These are phyloP conservation scores for Otatea glauca DNA, from an alignment of 176 grass and related monocot genomes.

Conservation along the genomic window DNA sequence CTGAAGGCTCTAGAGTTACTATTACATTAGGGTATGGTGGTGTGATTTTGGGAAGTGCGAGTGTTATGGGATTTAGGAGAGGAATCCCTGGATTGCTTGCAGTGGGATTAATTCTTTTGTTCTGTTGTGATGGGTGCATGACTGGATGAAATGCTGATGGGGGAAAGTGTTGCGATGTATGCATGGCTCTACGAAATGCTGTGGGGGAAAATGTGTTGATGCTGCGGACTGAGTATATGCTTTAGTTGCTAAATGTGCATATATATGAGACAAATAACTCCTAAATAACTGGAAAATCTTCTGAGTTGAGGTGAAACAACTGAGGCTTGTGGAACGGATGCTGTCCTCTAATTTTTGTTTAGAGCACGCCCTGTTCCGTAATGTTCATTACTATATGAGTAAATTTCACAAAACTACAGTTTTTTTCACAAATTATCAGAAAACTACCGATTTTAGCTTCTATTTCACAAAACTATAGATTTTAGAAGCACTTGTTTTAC, in stretches of 20 bases:
- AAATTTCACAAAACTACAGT: too few relatives aligned
- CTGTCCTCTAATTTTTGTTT: not conserved
- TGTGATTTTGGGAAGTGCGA: not conserved
- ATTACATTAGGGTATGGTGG: not conserved
- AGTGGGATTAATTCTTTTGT: not conserved
- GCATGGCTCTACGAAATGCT: too few relatives aligned
- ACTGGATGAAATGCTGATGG: not conserved
- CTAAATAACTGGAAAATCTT: not conserved
- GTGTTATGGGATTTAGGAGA: not conserved
- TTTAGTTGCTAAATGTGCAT: slow-evolving; percentile 10
- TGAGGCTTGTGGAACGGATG: not conserved
- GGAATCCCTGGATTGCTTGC: not conserved
- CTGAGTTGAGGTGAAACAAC: not conserved
- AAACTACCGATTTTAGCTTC: too few relatives aligned
- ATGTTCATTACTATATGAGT: not conserved
- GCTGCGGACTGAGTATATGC: not conserved
- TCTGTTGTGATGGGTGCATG: not conserved
- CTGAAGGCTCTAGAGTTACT: not conserved
- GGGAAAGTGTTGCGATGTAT: not conserved
- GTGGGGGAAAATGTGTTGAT: not conserved
- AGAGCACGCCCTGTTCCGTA: not conserved
- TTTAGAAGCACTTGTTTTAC: too few relatives aligned
- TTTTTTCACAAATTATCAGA: too few relatives aligned
- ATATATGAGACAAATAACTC: not conserved
- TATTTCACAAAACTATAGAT: too few relatives aligned